Evolutionary conservation across 2,329 filamentous ascomycete genomes (phyloP), one percentile per base, ranked within the genome.

Genomic region (Botryotinia calthae): DNA sequence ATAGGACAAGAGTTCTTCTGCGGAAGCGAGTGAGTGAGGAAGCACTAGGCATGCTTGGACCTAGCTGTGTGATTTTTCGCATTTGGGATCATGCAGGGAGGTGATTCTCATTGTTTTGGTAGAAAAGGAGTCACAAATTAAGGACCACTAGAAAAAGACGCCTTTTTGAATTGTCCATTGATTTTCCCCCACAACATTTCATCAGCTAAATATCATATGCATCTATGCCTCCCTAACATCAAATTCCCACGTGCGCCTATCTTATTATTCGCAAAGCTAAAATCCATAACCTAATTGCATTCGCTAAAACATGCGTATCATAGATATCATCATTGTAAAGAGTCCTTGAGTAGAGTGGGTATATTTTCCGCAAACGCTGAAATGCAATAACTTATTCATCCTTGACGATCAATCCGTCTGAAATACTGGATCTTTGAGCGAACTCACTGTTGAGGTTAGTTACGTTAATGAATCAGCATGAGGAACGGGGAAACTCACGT

Each of bases 401-500:
- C 81, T 90, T 91, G 70, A 84, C 78, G 77, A 92, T 91, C 74
- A 92, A 82, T 72, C 87, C 87, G 58, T 92, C 90, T 3, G 86
- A 85, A 37, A 88, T 85, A 73, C 85, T 85, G 58, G 90, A 89
- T 72, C 89, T 84, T 79, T 91, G 90, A 54, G 90, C 90, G 89
- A 90, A 92, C 83, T 90, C 88, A 37, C 88, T 90, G 72, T 48
- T 70, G 70, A 48, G 58, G 72, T 77, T 71, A 77, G 73, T 70
- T 6, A 28, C 2, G 4, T 31, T 4, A 6, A 51, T 20, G 16
- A 37, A 69, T 37, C 1, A 16, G 31, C 1, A 37, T 22, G 31
- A 62, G 31, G 44, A 9, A 40, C 14, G n/a, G 37, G 28, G 25
- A 18, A 54, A 91, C 93, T 90, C 86, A 97, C 88, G 96, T 98